These are phyloP conservation scores for Microbotryum scabiosae DNA, from an alignment of 1,284 basidiomycete genomes.

Conservation along the genomic window DNA sequence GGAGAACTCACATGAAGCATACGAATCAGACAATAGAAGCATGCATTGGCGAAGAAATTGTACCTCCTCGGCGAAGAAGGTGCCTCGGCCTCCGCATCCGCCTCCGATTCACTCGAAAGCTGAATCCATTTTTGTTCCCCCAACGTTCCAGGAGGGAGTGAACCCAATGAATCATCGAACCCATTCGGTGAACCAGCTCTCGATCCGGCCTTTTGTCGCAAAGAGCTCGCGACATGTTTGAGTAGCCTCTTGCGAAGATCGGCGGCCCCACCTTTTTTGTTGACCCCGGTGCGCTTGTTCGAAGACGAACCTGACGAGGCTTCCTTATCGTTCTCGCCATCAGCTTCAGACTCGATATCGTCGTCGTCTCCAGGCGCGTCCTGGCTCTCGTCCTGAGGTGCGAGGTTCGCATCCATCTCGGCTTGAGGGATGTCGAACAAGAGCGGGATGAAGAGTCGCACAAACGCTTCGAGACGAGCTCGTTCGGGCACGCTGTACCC, in stretches of 20 bases:
- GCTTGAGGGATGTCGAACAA: constrained; percentile 67
- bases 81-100: constrained; percentile 9
- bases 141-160: background rate
- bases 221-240: constrained; percentile 45
- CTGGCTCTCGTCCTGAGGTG: constrained; percentile 44
- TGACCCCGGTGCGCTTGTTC: background rate
- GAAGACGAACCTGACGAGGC: constrained; percentile 5
- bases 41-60: constrained; percentile 80
- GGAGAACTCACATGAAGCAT: constrained; percentile 63
- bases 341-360: constrained; percentile 29
- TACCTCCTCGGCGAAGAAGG: constrained; percentile 17
- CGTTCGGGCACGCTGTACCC: constrained; percentile 66
- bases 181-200: constrained; percentile 4
- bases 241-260: constrained; percentile 70
- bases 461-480: constrained; percentile 71
- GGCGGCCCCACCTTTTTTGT: constrained; percentile 45
- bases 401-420: constrained; percentile 58
- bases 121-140: constrained; percentile 26
- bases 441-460: constrained; percentile 74
- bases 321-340: constrained; percentile 45
- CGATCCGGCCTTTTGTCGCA: constrained; percentile 1
- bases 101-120: constrained; percentile 13
- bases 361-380: constrained; percentile 32
- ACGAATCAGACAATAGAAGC: constrained; percentile 83
- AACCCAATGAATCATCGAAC: background rate